These are phyloP conservation scores for Teratosphaeria pseudoeucalypti DNA, from an alignment of 2,329 filamentous ascomycete genomes.

Conservation along the genomic window DNA sequence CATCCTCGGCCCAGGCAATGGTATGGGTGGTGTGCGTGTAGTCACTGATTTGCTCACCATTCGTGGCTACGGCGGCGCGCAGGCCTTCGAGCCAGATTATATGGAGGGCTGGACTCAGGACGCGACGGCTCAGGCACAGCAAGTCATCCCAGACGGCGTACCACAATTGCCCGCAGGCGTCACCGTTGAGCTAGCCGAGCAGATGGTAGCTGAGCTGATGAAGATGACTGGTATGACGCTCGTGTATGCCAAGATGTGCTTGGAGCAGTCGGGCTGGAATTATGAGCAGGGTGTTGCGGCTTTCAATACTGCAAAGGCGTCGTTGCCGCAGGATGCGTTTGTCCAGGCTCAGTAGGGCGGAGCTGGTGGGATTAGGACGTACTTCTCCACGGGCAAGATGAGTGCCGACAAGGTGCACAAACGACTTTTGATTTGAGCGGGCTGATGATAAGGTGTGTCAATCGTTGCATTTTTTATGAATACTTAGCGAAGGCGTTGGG, in stretches of 20 bases:
- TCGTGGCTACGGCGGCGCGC: constrained; percentile 52
- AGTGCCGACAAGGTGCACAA: background rate
- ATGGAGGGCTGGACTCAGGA: constrained; percentile 17
- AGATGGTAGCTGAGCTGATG: constrained; percentile 61
- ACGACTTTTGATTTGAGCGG: background rate
- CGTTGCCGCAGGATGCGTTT: constrained; percentile 34
- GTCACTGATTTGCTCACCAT: constrained; percentile 70
- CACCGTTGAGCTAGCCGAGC: constrained; percentile 28
- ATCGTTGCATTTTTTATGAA: background rate
- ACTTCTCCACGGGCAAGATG: background rate
- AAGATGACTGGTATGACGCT: constrained; percentile 70
- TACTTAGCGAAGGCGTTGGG: background rate
- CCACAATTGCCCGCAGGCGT: constrained; percentile 18
- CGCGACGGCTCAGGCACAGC: constrained; percentile 2
- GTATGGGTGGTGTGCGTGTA: constrained; percentile 57
- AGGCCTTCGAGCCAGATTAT: constrained; percentile 40
- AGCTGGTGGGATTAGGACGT: background rate
- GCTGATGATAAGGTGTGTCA: background rate
- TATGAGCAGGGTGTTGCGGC: constrained; percentile 62
- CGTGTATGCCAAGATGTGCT: constrained; percentile 69
- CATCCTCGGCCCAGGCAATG: constrained; percentile 60
- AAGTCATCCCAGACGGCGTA: constrained; percentile 1
- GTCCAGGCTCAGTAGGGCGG: background rate
- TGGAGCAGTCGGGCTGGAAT: constrained; percentile 71
- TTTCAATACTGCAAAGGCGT: constrained; percentile 63